Conservation (phyloP, 352 stramenopile genomes). For the Blastocystis sp. region DNA sequence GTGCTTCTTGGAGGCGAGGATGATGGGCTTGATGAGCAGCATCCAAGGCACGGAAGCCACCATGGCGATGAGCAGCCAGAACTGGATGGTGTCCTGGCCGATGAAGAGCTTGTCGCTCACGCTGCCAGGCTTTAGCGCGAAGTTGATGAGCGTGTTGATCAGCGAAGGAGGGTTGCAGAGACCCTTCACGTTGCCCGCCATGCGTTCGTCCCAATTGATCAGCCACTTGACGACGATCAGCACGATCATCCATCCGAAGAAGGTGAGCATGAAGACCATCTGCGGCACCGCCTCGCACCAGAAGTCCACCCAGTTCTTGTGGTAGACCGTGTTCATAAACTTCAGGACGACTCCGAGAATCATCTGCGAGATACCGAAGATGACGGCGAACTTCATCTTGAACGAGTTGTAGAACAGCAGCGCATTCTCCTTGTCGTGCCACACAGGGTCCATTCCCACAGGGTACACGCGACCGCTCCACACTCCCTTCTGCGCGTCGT, state of each 20-base stretch:
- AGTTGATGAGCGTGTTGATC: constrained; percentile 96
- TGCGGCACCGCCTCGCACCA: constrained; percentile 92
- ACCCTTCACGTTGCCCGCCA: constrained; percentile 67
- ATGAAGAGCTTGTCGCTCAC: constrained; percentile 71
- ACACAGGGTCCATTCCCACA: constrained; percentile 91
- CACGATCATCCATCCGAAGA: constrained; percentile 98
- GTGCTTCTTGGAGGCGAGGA: constrained; percentile 73
- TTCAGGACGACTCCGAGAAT: constrained; percentile 88
- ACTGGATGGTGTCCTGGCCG: constrained; percentile 64
- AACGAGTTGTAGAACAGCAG: constrained; percentile 98
- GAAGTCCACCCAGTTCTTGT: constrained; percentile 80
- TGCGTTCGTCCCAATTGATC: constrained; percentile 90
- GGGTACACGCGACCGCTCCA: constrained; percentile 82
- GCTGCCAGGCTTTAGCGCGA: constrained; percentile 80
- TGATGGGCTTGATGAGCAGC: constrained; percentile 82
- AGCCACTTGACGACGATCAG: constrained; percentile 98
- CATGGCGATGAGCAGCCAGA: constrained; percentile 80
- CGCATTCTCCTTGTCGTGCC: constrained; percentile 90
- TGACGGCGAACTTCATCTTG: constrained; percentile 99
- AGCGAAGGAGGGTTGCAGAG: constrained; percentile 89
- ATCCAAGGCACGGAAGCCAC: constrained; percentile 88
- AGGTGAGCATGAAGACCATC: constrained; percentile 83
- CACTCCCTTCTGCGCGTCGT: constrained; percentile 68
- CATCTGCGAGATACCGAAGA: constrained; percentile 97
- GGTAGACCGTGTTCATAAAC: constrained; percentile 88